Evolutionary conservation across 805 yeast genomes (phyloP).

Genomic region (Maudiozyma saulgeensis): DNA sequence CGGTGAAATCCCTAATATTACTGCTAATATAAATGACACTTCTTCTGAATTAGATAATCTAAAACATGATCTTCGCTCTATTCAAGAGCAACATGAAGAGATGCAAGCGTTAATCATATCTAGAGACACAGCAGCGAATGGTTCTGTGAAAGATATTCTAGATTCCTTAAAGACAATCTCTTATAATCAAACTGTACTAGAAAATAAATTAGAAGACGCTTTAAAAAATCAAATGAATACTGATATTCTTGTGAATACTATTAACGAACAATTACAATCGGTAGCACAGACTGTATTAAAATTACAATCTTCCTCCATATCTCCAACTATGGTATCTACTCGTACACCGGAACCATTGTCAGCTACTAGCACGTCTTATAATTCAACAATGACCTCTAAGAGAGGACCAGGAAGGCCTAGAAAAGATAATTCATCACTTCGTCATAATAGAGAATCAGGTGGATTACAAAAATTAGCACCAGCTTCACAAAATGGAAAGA

Average conservation of each 20-base stretch:
- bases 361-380: background rate
- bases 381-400: background rate
- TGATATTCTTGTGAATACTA: conserved; percentile 25
- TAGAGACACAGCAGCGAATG: conserved; percentile 11
- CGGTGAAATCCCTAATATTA: background rate
- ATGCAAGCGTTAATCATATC: conserved; percentile 13
- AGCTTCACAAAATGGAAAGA: conserved; percentile 6
- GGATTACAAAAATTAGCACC: background rate
- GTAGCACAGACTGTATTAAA: background rate
- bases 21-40: background rate
- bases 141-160: conserved; percentile 18
- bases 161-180: conserved; percentile 22
- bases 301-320: background rate
- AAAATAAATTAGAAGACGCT: conserved; percentile 28
- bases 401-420: conserved; percentile 31
- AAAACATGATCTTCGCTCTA: background rate
- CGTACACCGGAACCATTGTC: background rate
- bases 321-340: background rate
- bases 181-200: conserved; percentile 28
- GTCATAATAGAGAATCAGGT: background rate
- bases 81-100: conserved; percentile 10
- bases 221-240: conserved; percentile 30
- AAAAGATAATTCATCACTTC: conserved; percentile 12
- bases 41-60: background rate
- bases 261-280: conserved; percentile 16